phyloP scores from a whole-genome alignment of 257 asterid species.

The Lycium barbarum region DNA sequence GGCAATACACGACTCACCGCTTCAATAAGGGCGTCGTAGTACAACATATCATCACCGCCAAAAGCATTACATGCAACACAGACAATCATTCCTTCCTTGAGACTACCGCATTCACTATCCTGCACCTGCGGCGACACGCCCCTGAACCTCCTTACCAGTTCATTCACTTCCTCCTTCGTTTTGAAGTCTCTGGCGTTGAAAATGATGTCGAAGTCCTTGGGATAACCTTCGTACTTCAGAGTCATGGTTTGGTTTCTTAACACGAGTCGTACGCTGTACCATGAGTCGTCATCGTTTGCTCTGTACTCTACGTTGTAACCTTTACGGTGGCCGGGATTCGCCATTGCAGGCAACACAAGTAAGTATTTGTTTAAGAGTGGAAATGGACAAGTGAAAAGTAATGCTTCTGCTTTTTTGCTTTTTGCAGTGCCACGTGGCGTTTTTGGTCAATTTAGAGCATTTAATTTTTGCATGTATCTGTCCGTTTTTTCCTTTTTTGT shows the following conservation, averaged over 20 bases:
- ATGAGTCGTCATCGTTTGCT: slow-evolving; percentile 53
- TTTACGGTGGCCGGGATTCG: no score
- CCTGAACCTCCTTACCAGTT: slow-evolving; percentile 47
- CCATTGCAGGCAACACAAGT: no score
- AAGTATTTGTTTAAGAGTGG: no score
- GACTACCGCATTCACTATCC: slow-evolving; percentile 41
- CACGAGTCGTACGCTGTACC: slow-evolving; percentile 49
- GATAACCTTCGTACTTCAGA: slow-evolving; percentile 40
- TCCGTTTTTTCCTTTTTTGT: no score
- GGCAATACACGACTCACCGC: slow-evolving; percentile 40
- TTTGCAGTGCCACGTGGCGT: no score
- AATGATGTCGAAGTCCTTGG: slow-evolving; percentile 11
- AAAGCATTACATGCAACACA: slow-evolving; percentile 53
- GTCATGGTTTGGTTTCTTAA: slow-evolving; percentile 35
- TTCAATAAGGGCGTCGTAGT: slow-evolving; percentile 62
- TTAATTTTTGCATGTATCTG: no score
- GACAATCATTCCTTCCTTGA: slow-evolving; percentile 43
- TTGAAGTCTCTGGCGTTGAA: slow-evolving; percentile 37
- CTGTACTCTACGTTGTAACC: slow-evolving; percentile 46
- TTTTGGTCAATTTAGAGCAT: no score
- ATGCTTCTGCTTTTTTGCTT: no score
- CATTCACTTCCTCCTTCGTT: slow-evolving; percentile 42
- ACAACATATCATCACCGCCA: slow-evolving; percentile 48
- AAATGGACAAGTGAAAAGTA: no score
- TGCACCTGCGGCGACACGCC: slow-evolving; percentile 51